Base-by-base conservation (phyloP, 1,139 yeast genomes). In the Yamadazyma dendronema region DNA sequence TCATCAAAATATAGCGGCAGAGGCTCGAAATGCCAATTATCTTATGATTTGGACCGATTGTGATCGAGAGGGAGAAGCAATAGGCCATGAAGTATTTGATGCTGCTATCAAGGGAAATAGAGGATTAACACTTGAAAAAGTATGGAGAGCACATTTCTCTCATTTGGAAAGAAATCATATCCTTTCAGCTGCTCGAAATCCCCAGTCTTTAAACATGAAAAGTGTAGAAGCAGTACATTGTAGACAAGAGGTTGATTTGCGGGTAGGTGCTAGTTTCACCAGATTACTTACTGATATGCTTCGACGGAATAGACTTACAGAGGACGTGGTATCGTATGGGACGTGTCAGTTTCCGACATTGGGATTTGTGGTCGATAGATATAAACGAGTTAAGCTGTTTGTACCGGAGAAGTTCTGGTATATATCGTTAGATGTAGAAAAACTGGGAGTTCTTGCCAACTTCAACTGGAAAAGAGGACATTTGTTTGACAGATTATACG, bases 41-140 rank as follows among this genome's bases (percentile, higher is more conserved):
- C 63, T 94, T 44, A 86, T 87, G 84, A 88, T 94, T 8, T 94
- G 98, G 98, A 94, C 98, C 2, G 99, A 94, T 71, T 92, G 97
- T 62, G 99, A 94, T 67, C 71, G 98, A 30, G 99, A 94, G 56
- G 99, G 99, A 1, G 99, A 94, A 59, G 84, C 83, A 56, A 94
- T 94, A 42, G 99, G 98, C 0, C 80, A 77, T 67, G 97, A 92
- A 54, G 78, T 94, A 17, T 71, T 76, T 34, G 72, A 77, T 39
- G 84, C 83, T 4, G 97, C 96, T 0, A 57, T 61, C 33, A 65
- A 66, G 46, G 73, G 73, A 1, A 89, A 87, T 55, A 52, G 63
- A 1, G 47, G 61, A 1, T 52, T 87, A 23, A 62, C 57, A 3
- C 54, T 76, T 14, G 17, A 5, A 8, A 72, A 74, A 36, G 77